Evolutionary conservation across 1,284 basidiomycete species (phyloP), one percentile per base, ranked within the genome.

Genomic region (Sanghuangporus sanghuang): DNA sequence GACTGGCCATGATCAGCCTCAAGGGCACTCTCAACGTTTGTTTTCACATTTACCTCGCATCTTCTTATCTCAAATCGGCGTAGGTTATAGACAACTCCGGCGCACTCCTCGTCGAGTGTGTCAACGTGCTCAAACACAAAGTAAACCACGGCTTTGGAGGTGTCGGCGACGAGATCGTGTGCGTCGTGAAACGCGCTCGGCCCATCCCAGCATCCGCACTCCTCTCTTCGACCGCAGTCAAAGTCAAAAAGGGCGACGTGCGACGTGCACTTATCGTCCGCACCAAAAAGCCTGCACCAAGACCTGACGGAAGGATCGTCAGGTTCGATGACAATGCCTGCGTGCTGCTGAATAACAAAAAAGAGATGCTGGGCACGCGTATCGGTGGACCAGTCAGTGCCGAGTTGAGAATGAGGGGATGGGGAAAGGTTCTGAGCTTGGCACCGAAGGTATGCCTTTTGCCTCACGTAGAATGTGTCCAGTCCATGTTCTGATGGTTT

Each of bases 41-140:
- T 76, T 54, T 59, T 40, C 44, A 38, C n/a, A 61, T 27, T 48
- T 40, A 18, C 14, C 53, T 42, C n/a, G 5, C 12, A 16, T 14
- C 27, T 9, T 32, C 32, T 35, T 8, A 1, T 42, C 6, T 60
- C 12, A 23, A 67, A 54, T 16, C 16, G 27, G 50, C 9, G 38
- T 71, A 95, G 92, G 90, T 96, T 70, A 97, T 98, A 75, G 96
- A 98, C 83, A 99, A 99, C 79, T 96, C 96, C n/a, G 96, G 96
- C 63, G 96, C 93, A 2, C 82, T 98, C 67, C 80, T 97, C 64
- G 91, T 96, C 48, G 96, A 98, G 80, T 97, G 96, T 72, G 94
- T 99, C 75, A 98, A 99, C 74, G 89, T 99, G 23, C 82, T 98
- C 65, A 97, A 98, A 77, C 89, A 93, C 76, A 98, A 98, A 78